These are phyloP conservation scores for Polysphondylium violaceum DNA, from an alignment of 78 protist species.

Conservation along the genomic window DNA sequence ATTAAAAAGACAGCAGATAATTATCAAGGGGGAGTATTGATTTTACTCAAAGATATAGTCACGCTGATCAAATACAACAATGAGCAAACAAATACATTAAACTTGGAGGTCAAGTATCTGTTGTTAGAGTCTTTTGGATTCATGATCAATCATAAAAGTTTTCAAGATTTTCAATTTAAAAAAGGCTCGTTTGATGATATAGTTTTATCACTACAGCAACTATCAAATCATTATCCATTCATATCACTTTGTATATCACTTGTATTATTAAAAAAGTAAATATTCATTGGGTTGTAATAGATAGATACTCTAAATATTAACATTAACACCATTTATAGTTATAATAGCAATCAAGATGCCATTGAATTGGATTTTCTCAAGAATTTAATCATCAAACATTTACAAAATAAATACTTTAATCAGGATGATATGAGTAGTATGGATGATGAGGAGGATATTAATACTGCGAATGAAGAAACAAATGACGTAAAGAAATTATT, in stretches of 20 bases:
- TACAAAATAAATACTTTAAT: no score
- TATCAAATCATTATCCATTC: conserved; percentile 15
- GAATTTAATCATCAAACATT: no score
- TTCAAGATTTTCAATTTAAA: not conserved
- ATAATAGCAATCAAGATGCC: not conserved
- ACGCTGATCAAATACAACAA: no score
- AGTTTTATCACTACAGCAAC: conserved; percentile 1
- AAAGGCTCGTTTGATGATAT: not conserved
- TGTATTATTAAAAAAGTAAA: not conserved
- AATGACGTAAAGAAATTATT: not conserved
- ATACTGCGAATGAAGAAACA: conserved; percentile 1
- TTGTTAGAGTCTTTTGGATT: conserved; percentile 11
- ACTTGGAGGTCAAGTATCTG: not conserved
- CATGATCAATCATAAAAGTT: not conserved
- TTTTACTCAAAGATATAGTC: no score
- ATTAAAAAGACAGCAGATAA: no score
- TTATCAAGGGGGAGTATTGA: no score
- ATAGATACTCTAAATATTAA: not conserved
- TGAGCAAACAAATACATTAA: no score
- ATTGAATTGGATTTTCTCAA: not conserved
- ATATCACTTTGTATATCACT: not conserved
- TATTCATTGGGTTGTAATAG: not conserved
- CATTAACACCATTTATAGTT: not conserved
- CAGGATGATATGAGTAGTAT: not conserved
- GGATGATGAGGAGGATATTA: not conserved